A percentile compares a stretch with the other conserved stretches of the same genome.
phyloP scores from a whole-genome alignment of 73 alveolate species.

The Halteria grandinella region DNA sequence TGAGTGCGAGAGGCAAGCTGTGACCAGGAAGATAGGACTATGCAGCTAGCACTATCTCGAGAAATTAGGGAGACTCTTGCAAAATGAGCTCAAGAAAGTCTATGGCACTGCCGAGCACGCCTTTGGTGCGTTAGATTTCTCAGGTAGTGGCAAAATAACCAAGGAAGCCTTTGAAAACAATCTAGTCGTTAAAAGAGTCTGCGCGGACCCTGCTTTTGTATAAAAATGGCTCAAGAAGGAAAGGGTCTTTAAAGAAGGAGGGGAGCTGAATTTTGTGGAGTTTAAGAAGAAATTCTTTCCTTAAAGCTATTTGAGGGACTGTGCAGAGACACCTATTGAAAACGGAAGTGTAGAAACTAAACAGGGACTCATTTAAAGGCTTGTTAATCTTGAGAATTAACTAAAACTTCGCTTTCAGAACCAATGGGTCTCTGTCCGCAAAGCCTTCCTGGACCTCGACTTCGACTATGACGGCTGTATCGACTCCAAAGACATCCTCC shows the following conservation, averaged over 20 bases:
- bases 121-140: conserved; percentile 33
- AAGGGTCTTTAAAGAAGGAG: not conserved
- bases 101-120: conserved; percentile 32
- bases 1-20: too few relatives aligned
- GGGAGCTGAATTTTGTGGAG: not conserved
- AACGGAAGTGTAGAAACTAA: conserved; percentile 22
- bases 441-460: conserved; percentile 61
- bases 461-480: conserved; percentile 58
- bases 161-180: conserved; percentile 6
- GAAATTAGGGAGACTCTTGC: too few relatives aligned
- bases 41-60: too few relatives aligned
- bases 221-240: conserved; percentile 7
- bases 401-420: conserved; percentile 33
- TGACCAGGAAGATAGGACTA: too few relatives aligned
- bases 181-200: conserved; percentile 19
- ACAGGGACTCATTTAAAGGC: not conserved
- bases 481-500: conserved; percentile 45
- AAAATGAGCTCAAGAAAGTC: conserved; percentile 18
- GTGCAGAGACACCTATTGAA: not conserved
- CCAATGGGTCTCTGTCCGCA: conserved; percentile 55
- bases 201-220: not conserved
- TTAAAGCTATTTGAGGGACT: not conserved
- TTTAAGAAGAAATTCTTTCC: conserved; percentile 46
- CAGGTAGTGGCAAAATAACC: conserved; percentile 32
- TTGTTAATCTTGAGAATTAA: not conserved